Evolutionary conservation across 2,329 filamentous ascomycete species (phyloP).

Genomic region (Calonectria pseudoreteaudii): DNA sequence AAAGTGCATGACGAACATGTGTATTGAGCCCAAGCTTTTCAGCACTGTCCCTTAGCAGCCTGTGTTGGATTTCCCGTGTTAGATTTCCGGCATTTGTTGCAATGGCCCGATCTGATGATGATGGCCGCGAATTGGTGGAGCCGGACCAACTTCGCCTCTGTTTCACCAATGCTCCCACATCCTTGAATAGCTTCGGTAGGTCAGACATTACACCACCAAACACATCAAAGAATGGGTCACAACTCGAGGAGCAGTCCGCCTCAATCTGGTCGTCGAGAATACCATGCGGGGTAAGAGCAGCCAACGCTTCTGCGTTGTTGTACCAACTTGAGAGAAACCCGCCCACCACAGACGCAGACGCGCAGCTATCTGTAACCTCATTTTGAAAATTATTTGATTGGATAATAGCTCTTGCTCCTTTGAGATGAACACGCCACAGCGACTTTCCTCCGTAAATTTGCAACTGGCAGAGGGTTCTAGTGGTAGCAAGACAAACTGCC

Average conservation of each 20-base stretch:
- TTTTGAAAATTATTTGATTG: not conserved
- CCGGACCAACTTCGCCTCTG: not conserved
- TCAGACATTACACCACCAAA: conserved; percentile 32
- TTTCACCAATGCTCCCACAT: conserved; percentile 19
- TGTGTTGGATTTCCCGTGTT: not conserved
- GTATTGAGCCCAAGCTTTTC: conserved; percentile 5
- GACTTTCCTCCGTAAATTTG: conserved; percentile 31
- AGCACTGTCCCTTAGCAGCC: conserved; percentile 7
- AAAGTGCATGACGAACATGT: conserved; percentile 1
- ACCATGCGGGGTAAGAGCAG: conserved; percentile 27
- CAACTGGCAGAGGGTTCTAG: conserved; percentile 28
- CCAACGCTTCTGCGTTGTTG: conserved; percentile 31
- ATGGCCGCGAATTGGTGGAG: not conserved
- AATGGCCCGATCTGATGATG: not conserved
- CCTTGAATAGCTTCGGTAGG: conserved; percentile 26
- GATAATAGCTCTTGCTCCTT: conserved; percentile 27
- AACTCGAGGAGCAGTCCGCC: not conserved
- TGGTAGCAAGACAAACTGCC: conserved; percentile 25
- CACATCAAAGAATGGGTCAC: conserved; percentile 18
- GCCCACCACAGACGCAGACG: not conserved
- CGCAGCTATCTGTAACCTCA: rapidly evolving
- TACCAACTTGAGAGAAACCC: conserved; percentile 31
- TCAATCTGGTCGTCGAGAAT: not conserved
- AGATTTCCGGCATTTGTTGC: not conserved
- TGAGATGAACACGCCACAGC: conserved; percentile 28